Conservation (phyloP, 345 rosid species). For the Brassica incana region DNA sequence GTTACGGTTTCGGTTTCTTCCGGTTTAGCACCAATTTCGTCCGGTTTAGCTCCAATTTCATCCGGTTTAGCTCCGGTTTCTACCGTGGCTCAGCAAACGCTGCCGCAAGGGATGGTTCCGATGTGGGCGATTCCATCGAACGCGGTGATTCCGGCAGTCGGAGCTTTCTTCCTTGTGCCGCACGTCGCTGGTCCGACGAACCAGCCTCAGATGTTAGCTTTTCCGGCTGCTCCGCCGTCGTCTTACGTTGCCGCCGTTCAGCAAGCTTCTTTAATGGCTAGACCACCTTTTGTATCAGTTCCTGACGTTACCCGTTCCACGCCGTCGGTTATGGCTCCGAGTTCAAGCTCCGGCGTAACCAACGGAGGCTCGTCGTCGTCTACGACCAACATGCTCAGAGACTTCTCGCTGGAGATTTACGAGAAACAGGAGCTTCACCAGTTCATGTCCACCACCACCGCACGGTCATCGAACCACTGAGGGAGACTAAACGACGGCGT, state of each 20-base stretch:
- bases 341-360: constrained; percentile 45
- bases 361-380: constrained; percentile 30
- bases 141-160: constrained; percentile 54
- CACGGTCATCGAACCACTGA: constrained; percentile 55
- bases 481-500: neutral
- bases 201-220: constrained; percentile 59
- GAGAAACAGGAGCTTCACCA: constrained; percentile 68
- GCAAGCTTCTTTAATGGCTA: constrained; percentile 44
- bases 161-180: constrained; percentile 65
- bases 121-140: constrained; percentile 84
- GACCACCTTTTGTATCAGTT: constrained; percentile 31
- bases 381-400: constrained; percentile 49
- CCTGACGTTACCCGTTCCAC: constrained; percentile 37
- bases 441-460: constrained; percentile 46
- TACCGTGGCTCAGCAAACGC: constrained; percentile 22
- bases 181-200: constrained; percentile 46
- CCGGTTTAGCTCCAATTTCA: constrained; percentile 49
- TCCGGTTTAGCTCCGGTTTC: neutral
- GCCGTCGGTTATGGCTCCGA: constrained; percentile 57
- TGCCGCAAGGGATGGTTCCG: constrained; percentile 70
- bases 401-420: constrained; percentile 72
- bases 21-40: constrained; percentile 20
- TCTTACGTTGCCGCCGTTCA: constrained; percentile 62
- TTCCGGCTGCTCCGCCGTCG: constrained; percentile 51
- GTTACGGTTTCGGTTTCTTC: constrained; percentile 46